Evolutionary conservation across 1,284 basidiomycete genomes (phyloP), one percentile per base, ranked within the genome.

Genomic region (Hypsizygus ulmarius): DNA sequence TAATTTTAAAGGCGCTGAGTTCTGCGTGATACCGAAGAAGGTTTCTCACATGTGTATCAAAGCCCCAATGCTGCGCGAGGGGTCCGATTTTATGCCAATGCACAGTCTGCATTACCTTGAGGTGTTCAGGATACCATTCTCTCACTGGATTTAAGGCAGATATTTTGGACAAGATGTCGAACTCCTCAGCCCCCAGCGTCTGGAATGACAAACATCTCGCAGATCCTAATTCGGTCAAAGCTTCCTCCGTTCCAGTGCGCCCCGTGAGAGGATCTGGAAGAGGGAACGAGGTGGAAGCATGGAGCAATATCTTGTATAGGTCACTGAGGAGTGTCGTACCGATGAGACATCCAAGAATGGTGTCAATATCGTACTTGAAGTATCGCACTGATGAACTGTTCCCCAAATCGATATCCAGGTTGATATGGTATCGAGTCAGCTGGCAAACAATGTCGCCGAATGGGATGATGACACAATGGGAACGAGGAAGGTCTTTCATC

Each of bases 241-340:
- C 77, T 43, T 77, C 69, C 43, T 77, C 70, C 1, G 68, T 72
- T 3, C 78, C 78, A 1, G 70, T 72, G 28, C 62, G 68, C 8
- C 66, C 57, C 0, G 71, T 74, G 7, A 81, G 59, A 0, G 72
- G 73, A 55, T 81, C 79, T 3, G 66, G 62, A 5, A 74, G 62
- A 25, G 64, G 66, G 29, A 69, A 60, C 27, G 67, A 69, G 0
- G 72, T 78, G 4, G 73, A 40, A 2, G 73, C 73, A 39, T 80
- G 78, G 10, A 80, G 62, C 39, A 74, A 73, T 0, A 68, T 62
- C 38, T 64, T 66, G 51, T 68, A 77, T 2, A 75, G 52, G 39
- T 63, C 64, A 51, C 63, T 68, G 1, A 59, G 59, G 35, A 73
- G 50, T 9, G 60, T 66, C 28, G 49, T 62, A 1, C 69, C 66